A percentile compares a stretch with the other conserved stretches of the same genome.
phyloP scores from a whole-genome alignment of 75 land plant species.

The Pinus taeda region DNA sequence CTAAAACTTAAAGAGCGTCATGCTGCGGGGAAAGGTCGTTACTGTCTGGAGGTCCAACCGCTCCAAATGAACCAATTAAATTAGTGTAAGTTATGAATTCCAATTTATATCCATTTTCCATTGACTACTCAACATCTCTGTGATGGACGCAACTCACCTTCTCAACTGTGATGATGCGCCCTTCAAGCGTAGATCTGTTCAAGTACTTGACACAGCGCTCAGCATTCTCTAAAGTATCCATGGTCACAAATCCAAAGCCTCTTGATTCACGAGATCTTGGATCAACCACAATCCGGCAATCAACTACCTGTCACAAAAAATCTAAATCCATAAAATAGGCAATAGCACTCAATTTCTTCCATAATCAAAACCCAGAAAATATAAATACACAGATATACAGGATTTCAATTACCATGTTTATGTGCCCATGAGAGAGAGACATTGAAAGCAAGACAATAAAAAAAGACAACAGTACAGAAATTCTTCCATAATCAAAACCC shows the following conservation, averaged over 20 bases:
- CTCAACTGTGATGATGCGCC: slow-evolving; percentile 93
- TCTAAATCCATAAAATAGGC: too few relatives aligned
- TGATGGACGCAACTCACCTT: slow-evolving; percentile 51
- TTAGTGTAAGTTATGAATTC: not conserved
- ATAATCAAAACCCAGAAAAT: too few relatives aligned
- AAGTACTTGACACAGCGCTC: slow-evolving; percentile 84
- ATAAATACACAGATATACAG: too few relatives aligned
- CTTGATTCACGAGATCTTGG: slow-evolving; percentile 91
- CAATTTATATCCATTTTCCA: slow-evolving; percentile 3
- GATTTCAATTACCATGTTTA: too few relatives aligned
- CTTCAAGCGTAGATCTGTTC: slow-evolving; percentile 80
- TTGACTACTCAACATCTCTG: not conserved
- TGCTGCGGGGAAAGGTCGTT: slow-evolving; percentile 19
- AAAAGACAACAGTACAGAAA: too few relatives aligned
- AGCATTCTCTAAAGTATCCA: slow-evolving; percentile 71
- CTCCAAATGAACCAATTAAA: slow-evolving; percentile 11
- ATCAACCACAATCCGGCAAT: slow-evolving; percentile 86
- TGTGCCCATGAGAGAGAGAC: too few relatives aligned
- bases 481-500: too few relatives aligned
- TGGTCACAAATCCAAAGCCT: slow-evolving; percentile 95
- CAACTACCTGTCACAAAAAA: slow-evolving; percentile 55
- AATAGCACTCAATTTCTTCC: too few relatives aligned
- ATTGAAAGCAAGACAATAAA: too few relatives aligned
- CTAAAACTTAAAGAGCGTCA: slow-evolving; percentile 18
- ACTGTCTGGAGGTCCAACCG: slow-evolving; percentile 16